Evolutionary conservation across 2,329 filamentous ascomycete species (phyloP), one percentile per base, ranked within the genome.

Genomic region (Sphaerulina populicola): DNA sequence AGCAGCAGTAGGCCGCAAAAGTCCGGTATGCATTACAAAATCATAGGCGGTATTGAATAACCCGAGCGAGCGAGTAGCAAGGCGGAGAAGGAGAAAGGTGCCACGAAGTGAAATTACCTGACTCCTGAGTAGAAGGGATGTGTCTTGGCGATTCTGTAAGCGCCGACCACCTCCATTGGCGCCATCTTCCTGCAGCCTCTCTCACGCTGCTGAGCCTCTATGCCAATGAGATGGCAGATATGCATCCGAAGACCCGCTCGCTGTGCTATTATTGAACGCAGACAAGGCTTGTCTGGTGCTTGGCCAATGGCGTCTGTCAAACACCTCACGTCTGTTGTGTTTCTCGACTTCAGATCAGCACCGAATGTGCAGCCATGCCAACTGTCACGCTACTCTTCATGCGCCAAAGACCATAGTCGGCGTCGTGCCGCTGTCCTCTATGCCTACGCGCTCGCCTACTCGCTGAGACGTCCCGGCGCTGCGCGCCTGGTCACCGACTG

Each of bases 361-460:
- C 33, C 38, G 21, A 33, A 49, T 47, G 51, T 53, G 51, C 46
- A 49, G 51, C 47, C 42, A 49, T 38, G 31, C 51, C 37, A 29
- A 23, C 27, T 52, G 44, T 52, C 44, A 52, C 45, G 50, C 36
- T 9, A 41, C 30, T 52, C 40, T n/a, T 41, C 38, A 44, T 44
- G 41, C 45, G 41, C 40, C 23, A 45, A 39, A 48, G 50, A 39
- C 43, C 50, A 48, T 48, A 47, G 39, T 6, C 50, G 44, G 40
- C 46, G 44, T 37, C 46, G 51, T 49, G 51, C 47, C 31, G 42
- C 50, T 51, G 43, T 51, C 21, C 43, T 39, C 36, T 47, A 46
- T 53, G 52, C 36, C 51, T 53, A 54, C 55, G 55, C 51, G 57
- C 52, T 42, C 54, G 58, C 52, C 42, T 52, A 61, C 57, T 60